Conservation (phyloP, 257 asterid genomes). For the Leonotis leonurus region DNA sequence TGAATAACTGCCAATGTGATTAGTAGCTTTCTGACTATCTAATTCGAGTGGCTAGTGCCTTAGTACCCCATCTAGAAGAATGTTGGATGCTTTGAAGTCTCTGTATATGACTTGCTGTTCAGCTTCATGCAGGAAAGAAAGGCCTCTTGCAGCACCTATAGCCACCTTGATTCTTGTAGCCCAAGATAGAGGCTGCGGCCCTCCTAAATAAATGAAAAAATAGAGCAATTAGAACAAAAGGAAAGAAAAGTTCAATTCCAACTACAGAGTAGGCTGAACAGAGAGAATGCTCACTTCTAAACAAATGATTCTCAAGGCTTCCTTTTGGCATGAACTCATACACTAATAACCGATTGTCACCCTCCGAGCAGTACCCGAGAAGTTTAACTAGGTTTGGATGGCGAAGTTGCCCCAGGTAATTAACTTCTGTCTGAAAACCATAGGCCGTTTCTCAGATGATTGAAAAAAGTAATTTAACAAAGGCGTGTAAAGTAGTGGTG, state of each 20-base stretch:
- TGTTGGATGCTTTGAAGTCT: slow-evolving; percentile 87
- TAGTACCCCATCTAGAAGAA: slow-evolving; percentile 78
- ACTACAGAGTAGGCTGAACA: background rate
- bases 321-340: slow-evolving; percentile 97
- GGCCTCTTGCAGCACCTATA: slow-evolving; percentile 88
- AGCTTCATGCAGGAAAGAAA: slow-evolving; percentile 81
- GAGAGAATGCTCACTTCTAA: slow-evolving; percentile 54
- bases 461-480: background rate
- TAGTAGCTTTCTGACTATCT: background rate
- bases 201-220: slow-evolving; percentile 47
- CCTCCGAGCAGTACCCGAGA: slow-evolving; percentile 85
- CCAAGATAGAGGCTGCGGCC: slow-evolving; percentile 81
- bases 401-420: slow-evolving; percentile 87
- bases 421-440: slow-evolving; percentile 81
- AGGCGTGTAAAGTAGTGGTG: background rate
- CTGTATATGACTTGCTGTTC: slow-evolving; percentile 78
- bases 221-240: background rate
- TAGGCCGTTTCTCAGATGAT: background rate
- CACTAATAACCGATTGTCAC: slow-evolving; percentile 80
- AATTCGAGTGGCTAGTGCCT: background rate
- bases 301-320: slow-evolving; percentile 91
- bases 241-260: background rate
- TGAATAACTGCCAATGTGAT: background rate
- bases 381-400: slow-evolving; percentile 90
- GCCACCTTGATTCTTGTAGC: slow-evolving; percentile 89